phyloP scores from a whole-genome alignment of 2,329 filamentous ascomycete species.

The Fonsecaea pedrosoi region DNA sequence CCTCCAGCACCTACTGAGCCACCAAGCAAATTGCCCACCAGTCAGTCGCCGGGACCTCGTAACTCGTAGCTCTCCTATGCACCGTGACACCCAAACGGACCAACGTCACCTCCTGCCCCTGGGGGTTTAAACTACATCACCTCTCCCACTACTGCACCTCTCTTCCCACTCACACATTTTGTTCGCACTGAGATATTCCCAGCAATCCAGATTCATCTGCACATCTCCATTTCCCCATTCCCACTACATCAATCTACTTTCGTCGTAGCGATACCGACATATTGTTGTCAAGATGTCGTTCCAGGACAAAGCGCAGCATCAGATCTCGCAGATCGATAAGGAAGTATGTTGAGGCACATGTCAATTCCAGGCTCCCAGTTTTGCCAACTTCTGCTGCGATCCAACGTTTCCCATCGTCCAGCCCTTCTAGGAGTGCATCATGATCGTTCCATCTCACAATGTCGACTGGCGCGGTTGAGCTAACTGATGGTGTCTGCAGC shows the following conservation, averaged over 20 bases:
- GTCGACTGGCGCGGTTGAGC: slow-evolving; percentile 8
- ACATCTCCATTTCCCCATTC: slow-evolving; percentile 9
- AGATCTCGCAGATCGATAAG: slow-evolving; percentile 72
- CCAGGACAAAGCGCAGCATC: slow-evolving; percentile 68
- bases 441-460: neutral
- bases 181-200: slow-evolving; percentile 12
- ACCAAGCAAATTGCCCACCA: slow-evolving; percentile 12
- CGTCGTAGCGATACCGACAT: neutral
- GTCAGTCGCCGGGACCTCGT: neutral
- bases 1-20: neutral
- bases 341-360: slow-evolving; percentile 56
- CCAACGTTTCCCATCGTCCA: neutral
- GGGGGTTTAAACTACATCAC: slow-evolving; percentile 8
- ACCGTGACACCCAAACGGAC: neutral
- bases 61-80: neutral
- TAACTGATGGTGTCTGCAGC: slow-evolving; percentile 50
- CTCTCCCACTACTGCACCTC: slow-evolving; percentile 16
- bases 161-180: slow-evolving; percentile 16
- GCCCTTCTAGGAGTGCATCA: neutral
- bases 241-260: slow-evolving; percentile 3
- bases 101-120: slow-evolving; percentile 9
- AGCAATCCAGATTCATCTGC: slow-evolving; percentile 4
- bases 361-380: slow-evolving; percentile 20
- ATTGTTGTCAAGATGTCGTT: slow-evolving; percentile 49
- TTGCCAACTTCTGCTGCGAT: neutral